Evolutionary conservation across 495 filamentous ascomycete genomes (phyloP).

Genomic region (Hyaloscypha variabilis): DNA sequence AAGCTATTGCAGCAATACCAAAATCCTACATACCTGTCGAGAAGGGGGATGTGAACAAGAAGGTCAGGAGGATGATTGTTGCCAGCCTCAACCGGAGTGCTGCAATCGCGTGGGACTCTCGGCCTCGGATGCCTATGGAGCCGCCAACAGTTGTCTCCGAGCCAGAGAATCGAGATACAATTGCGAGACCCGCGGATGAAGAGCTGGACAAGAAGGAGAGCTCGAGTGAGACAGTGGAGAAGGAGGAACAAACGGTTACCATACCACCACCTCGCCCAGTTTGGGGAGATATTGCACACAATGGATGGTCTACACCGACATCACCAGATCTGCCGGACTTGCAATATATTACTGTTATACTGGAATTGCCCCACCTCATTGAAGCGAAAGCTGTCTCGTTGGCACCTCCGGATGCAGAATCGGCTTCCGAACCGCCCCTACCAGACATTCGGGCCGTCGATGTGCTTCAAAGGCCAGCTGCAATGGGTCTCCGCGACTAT

Average conservation of each 20-base stretch:
- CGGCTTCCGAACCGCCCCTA: constrained; percentile 40
- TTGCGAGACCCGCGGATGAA: not conserved
- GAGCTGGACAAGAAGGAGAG: constrained; percentile 5
- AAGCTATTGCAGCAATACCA: constrained; percentile 77
- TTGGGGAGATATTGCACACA: constrained; percentile 83
- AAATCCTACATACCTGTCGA: constrained; percentile 82
- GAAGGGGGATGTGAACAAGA: constrained; percentile 72
- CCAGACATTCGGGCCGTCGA: constrained; percentile 65
- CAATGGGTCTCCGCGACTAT: constrained; percentile 83
- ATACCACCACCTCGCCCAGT: constrained; percentile 22
- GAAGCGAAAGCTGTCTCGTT: constrained; percentile 90
- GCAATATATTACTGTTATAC: constrained; percentile 78
- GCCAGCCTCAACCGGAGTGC: constrained; percentile 73
- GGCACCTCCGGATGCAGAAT: constrained; percentile 63
- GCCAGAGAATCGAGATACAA: constrained; percentile 6
- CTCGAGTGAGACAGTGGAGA: constrained; percentile 3
- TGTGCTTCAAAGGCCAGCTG: constrained; percentile 67
- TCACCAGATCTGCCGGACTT: constrained; percentile 75
- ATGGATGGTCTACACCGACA: constrained; percentile 84
- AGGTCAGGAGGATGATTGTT: constrained; percentile 73
- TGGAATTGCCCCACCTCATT: constrained; percentile 87
- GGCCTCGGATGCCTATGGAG: constrained; percentile 56
- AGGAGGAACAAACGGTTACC: constrained; percentile 19
- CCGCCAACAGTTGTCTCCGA: constrained; percentile 16
- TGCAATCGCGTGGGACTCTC: constrained; percentile 75